phyloP scores from a whole-genome alignment of 495 filamentous ascomycete species.

The Chaetomidium leptoderma region DNA sequence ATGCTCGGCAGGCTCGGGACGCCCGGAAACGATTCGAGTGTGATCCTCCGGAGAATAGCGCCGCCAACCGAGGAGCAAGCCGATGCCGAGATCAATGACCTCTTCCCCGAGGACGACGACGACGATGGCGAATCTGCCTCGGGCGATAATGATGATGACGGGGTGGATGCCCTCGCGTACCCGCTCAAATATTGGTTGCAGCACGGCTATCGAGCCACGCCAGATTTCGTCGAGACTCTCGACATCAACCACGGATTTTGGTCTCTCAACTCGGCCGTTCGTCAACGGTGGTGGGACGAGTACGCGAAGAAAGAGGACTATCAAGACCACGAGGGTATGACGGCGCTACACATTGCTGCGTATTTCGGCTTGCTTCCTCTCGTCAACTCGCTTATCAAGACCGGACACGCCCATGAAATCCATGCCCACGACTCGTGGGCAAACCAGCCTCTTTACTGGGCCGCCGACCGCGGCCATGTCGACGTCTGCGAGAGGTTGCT shows the following conservation, averaged over 20 bases:
- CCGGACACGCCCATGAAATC: not conserved
- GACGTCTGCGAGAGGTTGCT: not conserved
- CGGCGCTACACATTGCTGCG: not conserved
- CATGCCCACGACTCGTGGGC: not conserved
- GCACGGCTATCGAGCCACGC: not conserved
- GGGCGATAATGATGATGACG: not conserved
- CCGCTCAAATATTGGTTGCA: not conserved
- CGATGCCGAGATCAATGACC: not conserved
- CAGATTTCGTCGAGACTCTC: not conserved
- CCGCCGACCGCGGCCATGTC: not conserved
- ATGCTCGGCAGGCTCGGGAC: not conserved
- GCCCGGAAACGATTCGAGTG: not conserved
- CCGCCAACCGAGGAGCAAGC: not conserved
- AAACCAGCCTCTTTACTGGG: conserved; percentile 1
- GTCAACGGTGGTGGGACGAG: not conserved
- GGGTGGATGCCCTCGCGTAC: not conserved
- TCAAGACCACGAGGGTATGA: not conserved
- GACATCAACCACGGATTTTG: not conserved
- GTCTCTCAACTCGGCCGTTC: not conserved
- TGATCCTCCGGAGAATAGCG: not conserved
- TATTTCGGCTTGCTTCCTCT: not conserved
- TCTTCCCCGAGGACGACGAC: not conserved
- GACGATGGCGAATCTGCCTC: not conserved
- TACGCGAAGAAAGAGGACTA: not conserved
- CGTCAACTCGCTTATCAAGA: conserved; percentile 1